Evolutionary conservation across 495 filamentous ascomycete species (phyloP).

Genomic region (Aspergillus steynii): DNA sequence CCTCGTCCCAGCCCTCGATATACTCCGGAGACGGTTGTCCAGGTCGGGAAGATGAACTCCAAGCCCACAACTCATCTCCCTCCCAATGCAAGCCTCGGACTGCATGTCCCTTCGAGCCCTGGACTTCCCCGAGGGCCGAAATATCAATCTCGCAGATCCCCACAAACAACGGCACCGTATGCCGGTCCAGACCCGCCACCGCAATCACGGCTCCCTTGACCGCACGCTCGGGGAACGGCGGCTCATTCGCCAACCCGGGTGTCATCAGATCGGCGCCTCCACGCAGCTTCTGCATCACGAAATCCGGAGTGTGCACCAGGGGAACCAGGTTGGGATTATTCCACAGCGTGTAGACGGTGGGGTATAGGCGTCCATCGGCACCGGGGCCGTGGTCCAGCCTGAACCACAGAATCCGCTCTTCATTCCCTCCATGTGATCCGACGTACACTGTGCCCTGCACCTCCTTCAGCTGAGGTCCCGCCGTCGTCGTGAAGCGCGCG

Average conservation of each 20-base stretch:
- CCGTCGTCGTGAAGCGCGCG: slow-evolving; percentile 69
- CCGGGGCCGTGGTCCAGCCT: slow-evolving; percentile 60
- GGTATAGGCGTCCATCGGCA: slow-evolving; percentile 54
- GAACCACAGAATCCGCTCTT: slow-evolving; percentile 70
- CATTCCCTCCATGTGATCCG: slow-evolving; percentile 55
- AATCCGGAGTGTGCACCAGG: slow-evolving; percentile 60
- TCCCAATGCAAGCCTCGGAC: slow-evolving; percentile 70
- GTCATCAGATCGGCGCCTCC: slow-evolving; percentile 75
- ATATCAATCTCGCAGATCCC: slow-evolving; percentile 70
- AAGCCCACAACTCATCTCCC: slow-evolving; percentile 72
- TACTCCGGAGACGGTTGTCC: slow-evolving; percentile 53
- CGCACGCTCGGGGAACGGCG: slow-evolving; percentile 64
- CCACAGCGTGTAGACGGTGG: slow-evolving; percentile 72
- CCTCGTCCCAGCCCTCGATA: slow-evolving; percentile 47
- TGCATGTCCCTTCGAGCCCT: slow-evolving; percentile 67
- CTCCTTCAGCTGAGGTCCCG: slow-evolving; percentile 62
- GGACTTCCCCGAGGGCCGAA: slow-evolving; percentile 54
- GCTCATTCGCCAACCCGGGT: slow-evolving; percentile 67
- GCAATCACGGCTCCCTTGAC: slow-evolving; percentile 64
- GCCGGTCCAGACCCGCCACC: slow-evolving; percentile 61
- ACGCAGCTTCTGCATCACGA: slow-evolving; percentile 64
- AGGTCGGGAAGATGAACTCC: slow-evolving; percentile 56
- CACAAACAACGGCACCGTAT: slow-evolving; percentile 64
- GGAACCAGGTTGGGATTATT: slow-evolving; percentile 61
- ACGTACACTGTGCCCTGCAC: slow-evolving; percentile 68